Conservation (phyloP, 495 filamentous ascomycete species). For the Aspergillus hancockii region DNA sequence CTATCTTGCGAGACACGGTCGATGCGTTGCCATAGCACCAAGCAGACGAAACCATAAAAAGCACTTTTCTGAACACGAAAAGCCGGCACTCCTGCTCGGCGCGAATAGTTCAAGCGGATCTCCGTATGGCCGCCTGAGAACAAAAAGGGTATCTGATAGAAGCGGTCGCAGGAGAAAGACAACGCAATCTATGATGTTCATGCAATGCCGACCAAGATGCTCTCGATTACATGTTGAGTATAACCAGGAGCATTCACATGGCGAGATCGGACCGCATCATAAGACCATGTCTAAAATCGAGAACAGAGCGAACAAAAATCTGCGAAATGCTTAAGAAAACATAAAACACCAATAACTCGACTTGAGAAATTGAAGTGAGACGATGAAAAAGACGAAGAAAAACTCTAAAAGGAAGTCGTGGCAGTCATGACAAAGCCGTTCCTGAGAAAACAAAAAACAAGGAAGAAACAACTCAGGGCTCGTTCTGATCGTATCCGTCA, state of each 20-base stretch:
- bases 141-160: conserved; percentile 61
- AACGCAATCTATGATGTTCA: conserved; percentile 83
- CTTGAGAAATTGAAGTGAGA: conserved; percentile 22
- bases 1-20: conserved; percentile 47
- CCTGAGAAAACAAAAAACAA: conserved; percentile 42
- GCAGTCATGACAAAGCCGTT: conserved; percentile 54
- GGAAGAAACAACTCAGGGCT: conserved; percentile 48
- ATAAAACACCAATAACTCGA: conserved; percentile 33
- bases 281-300: conserved; percentile 45
- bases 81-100: conserved; percentile 44
- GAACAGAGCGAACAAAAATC: conserved; percentile 35
- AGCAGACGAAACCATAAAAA: conserved; percentile 48
- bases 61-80: conserved; percentile 45
- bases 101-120: conserved; percentile 46
- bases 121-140: conserved; percentile 43
- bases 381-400: conserved; percentile 22
- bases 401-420: conserved; percentile 43
- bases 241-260: conserved; percentile 38
- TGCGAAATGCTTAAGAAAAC: conserved; percentile 31
- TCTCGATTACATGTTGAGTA: conserved; percentile 34
- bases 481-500: conserved; percentile 50
- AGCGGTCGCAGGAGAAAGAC: conserved; percentile 56
- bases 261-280: conserved; percentile 45
- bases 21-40: conserved; percentile 46
- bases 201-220: conserved; percentile 54